A percentile compares a stretch with the other conserved stretches of the same genome.
Conservation (phyloP, 2,329 filamentous ascomycete genomes). For the Alternaria novae-zelandiae region DNA sequence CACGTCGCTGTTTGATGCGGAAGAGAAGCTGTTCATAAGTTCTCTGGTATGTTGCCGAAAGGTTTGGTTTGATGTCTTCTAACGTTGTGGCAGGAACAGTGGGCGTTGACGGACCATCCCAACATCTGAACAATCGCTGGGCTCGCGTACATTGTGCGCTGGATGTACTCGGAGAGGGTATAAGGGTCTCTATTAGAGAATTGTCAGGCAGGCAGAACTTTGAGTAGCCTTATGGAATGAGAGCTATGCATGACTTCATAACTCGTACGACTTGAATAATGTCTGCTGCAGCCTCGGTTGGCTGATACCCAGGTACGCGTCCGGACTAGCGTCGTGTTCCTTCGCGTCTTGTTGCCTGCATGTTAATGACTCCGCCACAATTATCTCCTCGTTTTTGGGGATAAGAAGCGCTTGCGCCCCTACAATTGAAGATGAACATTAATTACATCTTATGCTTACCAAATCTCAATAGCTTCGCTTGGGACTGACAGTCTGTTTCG, state of each 20-base stretch:
- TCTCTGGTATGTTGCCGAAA: not conserved
- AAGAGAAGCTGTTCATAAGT: not conserved
- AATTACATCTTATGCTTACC: not conserved
- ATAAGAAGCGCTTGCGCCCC: not conserved
- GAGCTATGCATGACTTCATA: not conserved
- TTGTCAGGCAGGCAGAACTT: not conserved
- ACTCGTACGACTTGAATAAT: not conserved
- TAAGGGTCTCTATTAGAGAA: not conserved
- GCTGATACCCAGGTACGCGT: not conserved
- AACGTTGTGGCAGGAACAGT: not conserved
- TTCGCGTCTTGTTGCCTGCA: not conserved
- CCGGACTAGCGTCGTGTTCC: not conserved
- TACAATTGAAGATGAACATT: not conserved
- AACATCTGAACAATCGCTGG: not conserved
- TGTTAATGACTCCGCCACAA: not conserved
- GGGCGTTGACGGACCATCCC: not conserved
- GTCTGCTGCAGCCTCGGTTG: not conserved
- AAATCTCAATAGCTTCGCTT: not conserved
- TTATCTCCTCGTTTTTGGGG: not conserved
- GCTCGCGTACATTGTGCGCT: not conserved
- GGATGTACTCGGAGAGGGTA: not conserved
- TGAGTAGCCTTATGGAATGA: not conserved
- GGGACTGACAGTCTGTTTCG: not conserved
- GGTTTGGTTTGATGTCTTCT: not conserved
- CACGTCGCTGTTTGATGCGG: not conserved